phyloP scores from a whole-genome alignment of 805 yeast species.

The Wickerhamomyces hampshirensis region DNA sequence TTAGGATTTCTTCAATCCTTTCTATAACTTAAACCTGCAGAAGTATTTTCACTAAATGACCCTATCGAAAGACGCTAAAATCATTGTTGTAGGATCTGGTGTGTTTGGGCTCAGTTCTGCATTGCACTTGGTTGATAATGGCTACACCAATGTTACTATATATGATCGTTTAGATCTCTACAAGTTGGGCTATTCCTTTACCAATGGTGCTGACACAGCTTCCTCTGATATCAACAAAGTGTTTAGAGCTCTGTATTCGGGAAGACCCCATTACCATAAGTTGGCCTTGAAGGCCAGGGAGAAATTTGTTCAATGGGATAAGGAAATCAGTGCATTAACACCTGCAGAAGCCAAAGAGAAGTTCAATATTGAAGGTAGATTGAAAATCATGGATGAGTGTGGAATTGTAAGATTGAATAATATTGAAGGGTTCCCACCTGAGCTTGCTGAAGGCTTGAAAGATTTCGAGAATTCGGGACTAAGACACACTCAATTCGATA shows the following conservation, averaged over 20 bases:
- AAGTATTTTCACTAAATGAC: no score
- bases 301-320: constrained; percentile 14
- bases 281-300: constrained; percentile 20
- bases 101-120: constrained; percentile 47
- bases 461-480: constrained; percentile 11
- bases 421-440: constrained; percentile 4
- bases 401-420: constrained; percentile 14
- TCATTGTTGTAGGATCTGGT: constrained; percentile 43
- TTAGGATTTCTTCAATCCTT: no score
- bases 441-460: constrained; percentile 14
- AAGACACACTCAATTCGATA: constrained; percentile 19
- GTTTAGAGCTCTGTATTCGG: constrained; percentile 34
- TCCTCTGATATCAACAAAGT: constrained; percentile 37
- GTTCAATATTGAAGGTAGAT: constrained; percentile 11
- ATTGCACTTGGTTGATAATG: constrained; percentile 31
- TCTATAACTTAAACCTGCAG: no score
- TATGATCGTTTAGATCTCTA: constrained; percentile 33
- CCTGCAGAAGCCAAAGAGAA: constrained; percentile 11
- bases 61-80: constrained; percentile 23
- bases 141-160: constrained; percentile 34
- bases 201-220: constrained; percentile 37
- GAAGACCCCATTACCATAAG: constrained; percentile 29
- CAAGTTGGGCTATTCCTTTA: constrained; percentile 24
- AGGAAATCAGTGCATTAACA: constrained; percentile 3
- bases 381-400: constrained; percentile 11